Percentiles rank a stretch among this genome's conserved stretches.
Conservation (phyloP, 108 stramenopile species). For the Nannochloropsis gaditana region DNA sequence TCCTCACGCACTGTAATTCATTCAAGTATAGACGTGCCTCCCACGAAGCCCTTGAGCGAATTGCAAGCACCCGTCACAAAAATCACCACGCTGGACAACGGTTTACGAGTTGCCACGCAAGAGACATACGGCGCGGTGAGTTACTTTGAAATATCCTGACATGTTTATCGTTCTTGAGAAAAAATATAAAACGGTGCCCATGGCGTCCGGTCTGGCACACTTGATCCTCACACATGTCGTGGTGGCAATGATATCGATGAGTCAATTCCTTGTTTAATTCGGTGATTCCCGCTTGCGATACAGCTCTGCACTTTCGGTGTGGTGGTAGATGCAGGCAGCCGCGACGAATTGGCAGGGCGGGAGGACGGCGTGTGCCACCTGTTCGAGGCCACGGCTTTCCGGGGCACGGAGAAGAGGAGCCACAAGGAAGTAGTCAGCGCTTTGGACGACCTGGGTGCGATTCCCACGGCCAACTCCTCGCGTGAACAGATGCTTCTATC, state of each 20-base stretch:
- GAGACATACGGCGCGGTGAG: constrained; percentile 39
- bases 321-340: constrained; percentile 35
- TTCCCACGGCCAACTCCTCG: constrained; percentile 54
- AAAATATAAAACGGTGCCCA: too few relatives aligned
- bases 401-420: constrained; percentile 31
- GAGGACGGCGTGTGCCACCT: constrained; percentile 74
- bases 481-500: constrained; percentile 86
- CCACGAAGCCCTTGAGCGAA: background rate
- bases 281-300: background rate
- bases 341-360: constrained; percentile 35
- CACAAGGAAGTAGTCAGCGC: constrained; percentile 50
- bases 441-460: constrained; percentile 62
- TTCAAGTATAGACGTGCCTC: background rate
- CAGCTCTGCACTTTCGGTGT: constrained; percentile 42
- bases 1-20: background rate
- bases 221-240: too few relatives aligned
- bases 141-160: background rate
- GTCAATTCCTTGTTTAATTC: too few relatives aligned
- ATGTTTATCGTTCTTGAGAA: too few relatives aligned
- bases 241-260: too few relatives aligned
- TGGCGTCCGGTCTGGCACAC: too few relatives aligned
- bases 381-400: constrained; percentile 82
- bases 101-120: constrained; percentile 36
- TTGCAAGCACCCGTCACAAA: constrained; percentile 29
- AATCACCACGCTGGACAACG: constrained; percentile 32